Base-by-base conservation (phyloP, 352 stramenopile species). In the Phytopythium ostracodes region DNA sequence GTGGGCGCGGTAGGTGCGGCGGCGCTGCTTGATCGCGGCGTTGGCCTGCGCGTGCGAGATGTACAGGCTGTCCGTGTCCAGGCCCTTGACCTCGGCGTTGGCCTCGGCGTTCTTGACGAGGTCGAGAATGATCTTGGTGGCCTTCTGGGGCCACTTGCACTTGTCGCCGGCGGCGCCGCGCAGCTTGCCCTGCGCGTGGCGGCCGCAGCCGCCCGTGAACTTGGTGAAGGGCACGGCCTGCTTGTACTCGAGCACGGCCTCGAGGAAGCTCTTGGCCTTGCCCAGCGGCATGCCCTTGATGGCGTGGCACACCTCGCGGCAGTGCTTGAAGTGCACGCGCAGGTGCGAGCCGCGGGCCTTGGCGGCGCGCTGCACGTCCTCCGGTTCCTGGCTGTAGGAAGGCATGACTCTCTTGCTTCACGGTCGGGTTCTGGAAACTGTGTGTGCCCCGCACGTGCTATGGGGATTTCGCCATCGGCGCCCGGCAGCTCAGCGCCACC, bases 301-400 rank as follows among this genome's bases (percentile, higher is more conserved):
- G 67, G 94, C 89, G 75, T 98, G 91, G 68, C 84, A 92, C 52
- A 99, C 98, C 77, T 99, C 97, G 71, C 96, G 92, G 81, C 97
- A 99, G 91, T 99, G 97, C 94, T 99, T 99, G 91, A 98, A 99
- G 87, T 99, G 98, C 73, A 99, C 95, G 72, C 97, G 93, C 46
- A 99, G 87, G 86, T 99, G 93, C 66, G 92, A 98, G 70, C 96
- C 97, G 60, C 96, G 89, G 40, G 96, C 89, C 88, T 99, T 99
- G 67, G 86, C 86, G 59, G 86, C 84, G 67, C 84, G 83, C 77
- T 92, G 84, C 50, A 77, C 82, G 68, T 96, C 86, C 88, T 96
- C 87, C 66, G 87, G 87, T 88, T 94, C 84, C 83, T 94, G 84
- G 81, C 84, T 94, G 84, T 96, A 96, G 65, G 81, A 88, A 64